Evolutionary conservation across 306 rosid species (phyloP).

Genomic region (Vigna hirtella): DNA sequence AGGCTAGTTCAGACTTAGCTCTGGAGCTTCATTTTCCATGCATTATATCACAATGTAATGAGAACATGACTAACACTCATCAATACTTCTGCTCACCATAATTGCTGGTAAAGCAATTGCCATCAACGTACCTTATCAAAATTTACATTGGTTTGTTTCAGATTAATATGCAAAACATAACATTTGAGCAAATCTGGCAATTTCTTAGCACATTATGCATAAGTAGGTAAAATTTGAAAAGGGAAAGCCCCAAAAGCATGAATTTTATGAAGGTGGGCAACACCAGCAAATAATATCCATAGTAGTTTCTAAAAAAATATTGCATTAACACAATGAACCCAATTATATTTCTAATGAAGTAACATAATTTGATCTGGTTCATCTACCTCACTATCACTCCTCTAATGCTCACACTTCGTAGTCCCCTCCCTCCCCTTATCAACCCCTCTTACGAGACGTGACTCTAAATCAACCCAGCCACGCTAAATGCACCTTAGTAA

Average conservation of each 20-base stretch:
- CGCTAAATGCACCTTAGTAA: neutral
- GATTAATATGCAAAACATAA: neutral
- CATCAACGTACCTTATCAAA: slow-evolving; percentile 2
- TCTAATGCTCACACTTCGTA: slow-evolving; percentile 7
- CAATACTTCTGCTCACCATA: neutral
- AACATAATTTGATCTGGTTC: neutral
- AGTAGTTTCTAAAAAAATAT: slow-evolving; percentile 26
- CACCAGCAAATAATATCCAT: neutral
- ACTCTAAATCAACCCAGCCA: slow-evolving; percentile 27
- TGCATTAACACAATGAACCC: slow-evolving; percentile 8
- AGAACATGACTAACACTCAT: neutral
- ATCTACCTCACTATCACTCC: slow-evolving; percentile 29
- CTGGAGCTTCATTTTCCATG: neutral
- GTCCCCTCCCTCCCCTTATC: neutral
- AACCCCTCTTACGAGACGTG: slow-evolving; percentile 4
- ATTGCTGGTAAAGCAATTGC: slow-evolving; percentile 18
- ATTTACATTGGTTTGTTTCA: slow-evolving; percentile 11
- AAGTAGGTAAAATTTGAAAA: slow-evolving; percentile 22
- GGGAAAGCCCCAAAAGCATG: neutral
- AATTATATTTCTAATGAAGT: slow-evolving; percentile 4
- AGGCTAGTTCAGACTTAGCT: slow-evolving; percentile 7
- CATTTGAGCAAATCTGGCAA: neutral
- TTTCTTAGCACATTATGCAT: neutral
- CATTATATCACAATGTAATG: neutral
- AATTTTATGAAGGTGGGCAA: slow-evolving; percentile 17